Evolutionary conservation across 2,329 filamentous ascomycete species (phyloP), one percentile per base, ranked within the genome.

Genomic region (Talaromyces atroroseus): DNA sequence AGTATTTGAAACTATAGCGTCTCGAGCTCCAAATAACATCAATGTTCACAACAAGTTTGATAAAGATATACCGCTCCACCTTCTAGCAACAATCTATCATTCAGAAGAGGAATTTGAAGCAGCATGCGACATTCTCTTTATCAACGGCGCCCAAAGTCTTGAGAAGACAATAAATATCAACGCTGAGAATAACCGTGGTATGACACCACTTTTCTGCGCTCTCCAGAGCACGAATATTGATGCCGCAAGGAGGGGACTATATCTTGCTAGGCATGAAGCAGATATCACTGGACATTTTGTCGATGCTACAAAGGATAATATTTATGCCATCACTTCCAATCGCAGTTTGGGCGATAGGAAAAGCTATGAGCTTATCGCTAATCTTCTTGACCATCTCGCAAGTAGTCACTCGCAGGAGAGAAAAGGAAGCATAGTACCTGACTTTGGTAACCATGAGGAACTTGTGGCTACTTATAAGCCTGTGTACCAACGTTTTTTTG

Each of bases 101-200:
- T 24, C 59, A 1, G 64, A 64, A 36, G 61, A 65, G 2, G 64
- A 65, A 29, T 62, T 67, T n/a, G 60, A 66, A 58, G 49, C 53
- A 1, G 61, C 62, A 10, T 65, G 57, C 44, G 56, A 63, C 34
- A 61, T 67, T 14, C 20, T 68, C 5, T 52, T 65, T 42, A n/a
- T 24, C 4, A 61, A 59, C 29, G 38, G 49, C 0, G 53, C 38
- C 14, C 60, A 59, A 16, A 59, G 61, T 40, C 16, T 32, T 26
- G 32, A 34, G 32, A 10, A 34, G 32, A 14, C 5, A 34, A 18
- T 36, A 34, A 54, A 66, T 40, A 62, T 67, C 8, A 60, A 67
- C 46, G 58, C 59, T 24, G 54, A 47, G 23, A 60, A 62, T 45
- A 44, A 54, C 3, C 60, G 54, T 3, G 65, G 63, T 12, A 55